Base-by-base conservation (phyloP, 73 alveolate genomes). In the Effrenium voratum region DNA sequence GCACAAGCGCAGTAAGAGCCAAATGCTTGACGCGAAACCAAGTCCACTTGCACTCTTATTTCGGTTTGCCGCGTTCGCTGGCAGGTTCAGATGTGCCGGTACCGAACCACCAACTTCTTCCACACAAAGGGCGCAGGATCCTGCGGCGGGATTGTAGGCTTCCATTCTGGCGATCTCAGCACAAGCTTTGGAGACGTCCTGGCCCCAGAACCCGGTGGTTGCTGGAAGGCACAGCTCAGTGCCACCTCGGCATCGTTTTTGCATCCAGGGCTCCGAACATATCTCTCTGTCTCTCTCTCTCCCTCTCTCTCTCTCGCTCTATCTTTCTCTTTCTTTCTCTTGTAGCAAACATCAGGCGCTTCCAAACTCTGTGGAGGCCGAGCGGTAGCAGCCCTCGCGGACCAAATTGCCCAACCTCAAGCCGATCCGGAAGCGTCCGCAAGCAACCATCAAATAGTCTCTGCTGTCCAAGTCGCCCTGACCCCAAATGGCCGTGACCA, bases 91-190 rank as follows among this genome's bases (percentile, higher is more conserved):
- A 32, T 26, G 13, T 55, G 72, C 16, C 91, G 66, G 45, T 44
- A 45, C 34, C 91, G 91, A 32, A 80, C 91, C 15, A 22, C 55
- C n/a, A 80, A 44, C 91, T 80, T 80, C 91, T 80, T 80, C 91
- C 91, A 80, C 32, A 80, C 91, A 47, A 80, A 47, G 66, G 68
- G 91, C 45, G 91, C 91, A 30, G 91, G 91, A 22, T 80, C 91
- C 91, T 80, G 82, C 5, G n/a, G n/a, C n/a, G n/a, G n/a, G n/a
- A n/a, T n/a, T n/a, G n/a, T n/a, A n/a, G n/a, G n/a, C 3, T 4
- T 10, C 6, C 75, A 19, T 36, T 4, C 30, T 36, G 16, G 40
- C 16, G 36, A 24, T 32, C 75, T 36, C 30, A 8, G 40, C 3
- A 4, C 75, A 32, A 60, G 30, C 6, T 24, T n/a, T n/a, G n/a